phyloP scores from a whole-genome alignment of 345 rosid genomes.

The Arabis hirsuta region DNA sequence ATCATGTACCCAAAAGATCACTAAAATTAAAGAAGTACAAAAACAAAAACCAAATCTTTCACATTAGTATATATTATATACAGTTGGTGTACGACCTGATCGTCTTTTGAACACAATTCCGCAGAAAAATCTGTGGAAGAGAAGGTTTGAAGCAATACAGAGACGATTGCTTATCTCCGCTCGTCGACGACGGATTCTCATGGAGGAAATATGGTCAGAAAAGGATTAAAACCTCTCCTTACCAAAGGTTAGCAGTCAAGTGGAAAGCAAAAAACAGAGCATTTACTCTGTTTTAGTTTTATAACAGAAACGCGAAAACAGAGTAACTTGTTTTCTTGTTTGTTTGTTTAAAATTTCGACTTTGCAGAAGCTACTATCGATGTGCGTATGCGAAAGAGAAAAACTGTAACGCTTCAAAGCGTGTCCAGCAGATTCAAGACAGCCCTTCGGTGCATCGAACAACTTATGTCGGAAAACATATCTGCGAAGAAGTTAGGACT shows the following conservation, averaged over 20 bases:
- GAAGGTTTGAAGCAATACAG: not conserved
- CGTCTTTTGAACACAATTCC: not conserved
- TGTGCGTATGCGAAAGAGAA: slow-evolving; percentile 50
- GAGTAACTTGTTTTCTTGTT: no score
- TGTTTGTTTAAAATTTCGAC: not conserved
- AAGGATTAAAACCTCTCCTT: slow-evolving; percentile 35
- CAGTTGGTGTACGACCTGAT: no score
- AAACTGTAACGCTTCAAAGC: slow-evolving; percentile 52
- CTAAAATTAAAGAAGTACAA: not conserved
- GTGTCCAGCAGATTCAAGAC: slow-evolving; percentile 45
- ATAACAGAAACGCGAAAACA: no score
- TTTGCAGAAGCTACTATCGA: slow-evolving; percentile 48
- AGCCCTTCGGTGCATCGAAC: slow-evolving; percentile 40
- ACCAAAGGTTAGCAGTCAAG: slow-evolving; percentile 39
- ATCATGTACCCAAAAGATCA: no score
- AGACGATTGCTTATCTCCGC: not conserved
- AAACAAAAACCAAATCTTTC: no score
- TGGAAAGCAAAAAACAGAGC: not conserved
- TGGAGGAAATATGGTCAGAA: slow-evolving; percentile 67
- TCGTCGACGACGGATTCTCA: slow-evolving; percentile 34
- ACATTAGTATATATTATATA: not conserved
- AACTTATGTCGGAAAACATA: slow-evolving; percentile 46
- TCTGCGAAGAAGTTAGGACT: slow-evolving; percentile 8
- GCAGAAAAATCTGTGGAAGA: not conserved
- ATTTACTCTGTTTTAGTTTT: not conserved